These are phyloP conservation scores for Entomophthora muscae DNA, from an alignment of 371 early-diverging fungal species.

Conservation along the genomic window DNA sequence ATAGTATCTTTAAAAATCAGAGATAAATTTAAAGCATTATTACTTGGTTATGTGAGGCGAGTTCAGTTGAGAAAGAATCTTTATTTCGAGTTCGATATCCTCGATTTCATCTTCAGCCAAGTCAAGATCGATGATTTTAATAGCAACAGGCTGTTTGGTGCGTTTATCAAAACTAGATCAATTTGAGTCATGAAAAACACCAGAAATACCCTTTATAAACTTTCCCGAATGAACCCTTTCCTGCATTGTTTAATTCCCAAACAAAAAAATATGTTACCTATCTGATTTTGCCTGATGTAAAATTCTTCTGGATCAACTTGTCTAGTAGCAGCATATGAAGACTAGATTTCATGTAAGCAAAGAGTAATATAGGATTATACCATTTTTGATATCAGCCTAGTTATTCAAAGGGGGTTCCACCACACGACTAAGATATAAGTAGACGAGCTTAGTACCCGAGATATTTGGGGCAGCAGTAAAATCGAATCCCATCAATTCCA, in stretches of 20 bases:
- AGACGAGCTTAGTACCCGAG: too few relatives aligned
- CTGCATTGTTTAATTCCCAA: too few relatives aligned
- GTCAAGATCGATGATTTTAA: constrained; percentile 84
- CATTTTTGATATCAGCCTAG: too few relatives aligned
- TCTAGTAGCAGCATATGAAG: too few relatives aligned
- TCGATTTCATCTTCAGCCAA: constrained; percentile 94
- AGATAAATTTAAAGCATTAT: constrained; percentile 4
- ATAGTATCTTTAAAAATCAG: constrained; percentile 34
- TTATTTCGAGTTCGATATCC: constrained; percentile 94
- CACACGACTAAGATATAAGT: too few relatives aligned
- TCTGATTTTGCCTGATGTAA: constrained; percentile 46
- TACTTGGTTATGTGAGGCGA: constrained; percentile 81
- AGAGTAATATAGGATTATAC: too few relatives aligned
- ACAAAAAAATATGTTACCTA: constrained; percentile 22
- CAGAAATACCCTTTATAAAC: constrained; percentile 77
- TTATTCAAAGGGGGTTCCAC: too few relatives aligned
- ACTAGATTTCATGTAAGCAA: too few relatives aligned
- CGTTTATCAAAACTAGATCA: constrained; percentile 48
- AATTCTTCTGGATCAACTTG: constrained; percentile 30
- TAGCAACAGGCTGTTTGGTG: constrained; percentile 66
- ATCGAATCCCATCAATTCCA: too few relatives aligned
- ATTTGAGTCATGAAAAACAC: background rate
- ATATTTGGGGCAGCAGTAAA: too few relatives aligned
- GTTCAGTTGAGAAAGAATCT: constrained; percentile 85
- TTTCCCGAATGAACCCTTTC: constrained; percentile 83